Evolutionary conservation across 1,284 basidiomycete genomes (phyloP).

Genomic region (Polyporus tsugae): DNA sequence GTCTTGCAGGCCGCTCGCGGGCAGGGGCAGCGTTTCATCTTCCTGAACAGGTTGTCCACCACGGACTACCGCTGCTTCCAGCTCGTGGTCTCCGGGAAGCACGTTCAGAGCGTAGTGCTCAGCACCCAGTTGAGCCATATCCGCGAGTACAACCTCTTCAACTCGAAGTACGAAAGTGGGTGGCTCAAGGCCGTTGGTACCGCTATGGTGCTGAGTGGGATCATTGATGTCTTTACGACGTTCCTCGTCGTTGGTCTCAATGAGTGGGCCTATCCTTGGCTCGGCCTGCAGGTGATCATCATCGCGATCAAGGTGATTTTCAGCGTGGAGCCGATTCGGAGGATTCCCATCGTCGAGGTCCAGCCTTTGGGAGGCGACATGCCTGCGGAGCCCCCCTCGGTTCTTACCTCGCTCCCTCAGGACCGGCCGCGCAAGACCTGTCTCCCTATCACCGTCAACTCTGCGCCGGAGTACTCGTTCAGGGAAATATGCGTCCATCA

Average conservation of each 20-base stretch:
- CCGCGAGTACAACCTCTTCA: conserved; percentile 27
- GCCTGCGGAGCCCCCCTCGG: background rate
- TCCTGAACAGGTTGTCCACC: conserved; percentile 21
- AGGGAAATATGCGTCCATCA: conserved; percentile 15
- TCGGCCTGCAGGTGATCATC: conserved; percentile 19
- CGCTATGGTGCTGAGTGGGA: conserved; percentile 19
- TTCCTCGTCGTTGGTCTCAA: conserved; percentile 25
- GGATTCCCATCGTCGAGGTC: conserved; percentile 21
- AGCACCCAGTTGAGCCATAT: conserved; percentile 27
- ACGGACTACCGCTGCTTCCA: conserved; percentile 30
- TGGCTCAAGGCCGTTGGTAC: conserved; percentile 17
- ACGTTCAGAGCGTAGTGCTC: conserved; percentile 23
- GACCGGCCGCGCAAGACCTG: conserved; percentile 13
- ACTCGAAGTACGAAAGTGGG: conserved; percentile 22
- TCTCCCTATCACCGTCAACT: conserved; percentile 20
- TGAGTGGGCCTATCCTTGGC: conserved; percentile 27
- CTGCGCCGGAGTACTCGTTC: conserved; percentile 13
- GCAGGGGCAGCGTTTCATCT: conserved; percentile 20
- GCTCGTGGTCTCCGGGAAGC: conserved; percentile 21
- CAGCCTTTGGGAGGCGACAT: conserved; percentile 15
- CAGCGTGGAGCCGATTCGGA: conserved; percentile 26
- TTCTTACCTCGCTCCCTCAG: background rate
- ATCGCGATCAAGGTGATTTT: conserved; percentile 25
- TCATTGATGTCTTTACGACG: conserved; percentile 26
- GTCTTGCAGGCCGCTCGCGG: conserved; percentile 19